phyloP scores from a whole-genome alignment of 805 yeast species.

The Zygosaccharomyces kombuchaensis region DNA sequence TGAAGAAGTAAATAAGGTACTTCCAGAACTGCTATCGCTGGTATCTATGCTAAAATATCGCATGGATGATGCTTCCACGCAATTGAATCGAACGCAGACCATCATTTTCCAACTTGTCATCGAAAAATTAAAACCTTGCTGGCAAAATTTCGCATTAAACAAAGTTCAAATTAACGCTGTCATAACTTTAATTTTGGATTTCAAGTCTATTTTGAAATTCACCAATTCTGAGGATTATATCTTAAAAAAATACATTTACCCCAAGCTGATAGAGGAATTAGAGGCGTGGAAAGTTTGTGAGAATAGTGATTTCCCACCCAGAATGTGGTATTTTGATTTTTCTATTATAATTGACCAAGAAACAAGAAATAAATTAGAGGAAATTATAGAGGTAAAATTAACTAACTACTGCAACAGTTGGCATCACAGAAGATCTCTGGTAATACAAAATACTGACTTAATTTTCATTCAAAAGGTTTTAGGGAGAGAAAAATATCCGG shows the following conservation, averaged over 20 bases:
- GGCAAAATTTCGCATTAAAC: slow-evolving; percentile 13
- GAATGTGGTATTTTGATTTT: slow-evolving; percentile 22
- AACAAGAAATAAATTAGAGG: slow-evolving; percentile 7
- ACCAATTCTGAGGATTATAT: slow-evolving; percentile 27
- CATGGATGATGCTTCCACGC: slow-evolving; percentile 14
- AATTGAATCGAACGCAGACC: slow-evolving; percentile 27
- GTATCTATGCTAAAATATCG: slow-evolving; percentile 20
- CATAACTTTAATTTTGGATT: slow-evolving; percentile 18
- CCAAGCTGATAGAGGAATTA: slow-evolving; percentile 37
- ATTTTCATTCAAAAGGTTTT: slow-evolving; percentile 15
- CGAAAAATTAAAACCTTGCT: slow-evolving; percentile 7
- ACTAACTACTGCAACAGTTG: slow-evolving; percentile 17
- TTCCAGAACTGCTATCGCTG: slow-evolving; percentile 7
- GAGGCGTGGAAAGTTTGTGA: slow-evolving; percentile 34
- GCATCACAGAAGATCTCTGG: slow-evolving; percentile 16
- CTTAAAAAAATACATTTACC: slow-evolving; percentile 33
- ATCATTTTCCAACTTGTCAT: slow-evolving; percentile 15
- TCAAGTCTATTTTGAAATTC: slow-evolving; percentile 20
- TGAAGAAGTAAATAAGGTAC: slow-evolving; percentile 4
- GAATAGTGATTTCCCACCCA: slow-evolving; percentile 9
- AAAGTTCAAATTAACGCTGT: slow-evolving; percentile 6
- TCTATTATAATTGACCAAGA: slow-evolving; percentile 9
- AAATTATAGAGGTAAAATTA: slow-evolving; percentile 12
- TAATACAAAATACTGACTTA: slow-evolving; percentile 11
- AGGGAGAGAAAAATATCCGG: slow-evolving; percentile 10